These are phyloP conservation scores for Pseudocercospora pini-densiflorae DNA, from an alignment of 2,329 filamentous ascomycete genomes.

Conservation along the genomic window DNA sequence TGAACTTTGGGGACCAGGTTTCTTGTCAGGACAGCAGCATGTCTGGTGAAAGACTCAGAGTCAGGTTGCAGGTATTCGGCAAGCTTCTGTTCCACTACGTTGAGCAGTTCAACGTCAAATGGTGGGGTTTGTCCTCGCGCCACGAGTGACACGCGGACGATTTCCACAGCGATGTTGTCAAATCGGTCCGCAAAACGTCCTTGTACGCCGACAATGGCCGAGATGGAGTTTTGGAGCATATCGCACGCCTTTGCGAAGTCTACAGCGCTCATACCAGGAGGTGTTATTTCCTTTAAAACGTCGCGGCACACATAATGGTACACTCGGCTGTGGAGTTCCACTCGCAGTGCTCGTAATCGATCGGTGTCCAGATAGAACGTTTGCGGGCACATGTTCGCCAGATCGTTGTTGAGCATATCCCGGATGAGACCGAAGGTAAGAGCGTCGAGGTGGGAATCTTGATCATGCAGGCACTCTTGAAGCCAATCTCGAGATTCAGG, in stretches of 20 bases:
- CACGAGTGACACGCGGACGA: constrained; percentile 48
- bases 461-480: constrained; percentile 33
- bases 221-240: constrained; percentile 39
- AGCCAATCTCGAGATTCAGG: constrained; percentile 47
- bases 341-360: constrained; percentile 57
- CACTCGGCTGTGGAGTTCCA: constrained; percentile 59
- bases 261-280: constrained; percentile 31
- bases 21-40: constrained; percentile 39
- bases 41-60: constrained; percentile 35
- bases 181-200: constrained; percentile 46
- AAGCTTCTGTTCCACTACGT: constrained; percentile 42
- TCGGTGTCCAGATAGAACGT: constrained; percentile 63
- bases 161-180: constrained; percentile 51
- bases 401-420: constrained; percentile 50
- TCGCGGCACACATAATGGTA: constrained; percentile 60
- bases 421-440: constrained; percentile 39
- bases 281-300: constrained; percentile 49
- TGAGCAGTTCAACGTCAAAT: constrained; percentile 42
- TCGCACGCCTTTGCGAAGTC: constrained; percentile 35
- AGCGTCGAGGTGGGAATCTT: constrained; percentile 32
- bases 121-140: constrained; percentile 38
- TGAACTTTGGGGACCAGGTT: constrained; percentile 42
- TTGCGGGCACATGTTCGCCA: constrained; percentile 55
- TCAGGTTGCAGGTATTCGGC: constrained; percentile 38
- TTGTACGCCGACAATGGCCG: constrained; percentile 46